phyloP scores from a whole-genome alignment of 176 grass and related monocot species.

The Alloteropsis semialata region DNA sequence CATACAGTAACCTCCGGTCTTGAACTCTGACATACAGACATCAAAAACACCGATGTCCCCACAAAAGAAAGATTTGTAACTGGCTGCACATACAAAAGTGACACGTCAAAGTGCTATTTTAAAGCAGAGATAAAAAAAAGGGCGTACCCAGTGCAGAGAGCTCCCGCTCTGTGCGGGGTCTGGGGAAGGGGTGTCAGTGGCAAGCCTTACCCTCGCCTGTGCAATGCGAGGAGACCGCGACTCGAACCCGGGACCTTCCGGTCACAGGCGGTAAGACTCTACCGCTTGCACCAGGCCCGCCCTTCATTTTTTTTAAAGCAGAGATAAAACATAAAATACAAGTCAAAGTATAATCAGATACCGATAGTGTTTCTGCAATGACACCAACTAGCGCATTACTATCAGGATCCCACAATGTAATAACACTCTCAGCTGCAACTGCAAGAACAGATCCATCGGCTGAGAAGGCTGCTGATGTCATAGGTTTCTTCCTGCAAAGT shows the following conservation, averaged over 20 bases:
- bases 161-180: no score
- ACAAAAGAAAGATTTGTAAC: constrained; percentile 71
- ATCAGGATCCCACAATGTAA: constrained; percentile 95
- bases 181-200: no score
- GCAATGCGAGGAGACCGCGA: no score
- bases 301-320: no score
- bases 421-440: constrained; percentile 72
- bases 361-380: constrained; percentile 84
- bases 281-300: no score
- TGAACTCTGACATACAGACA: constrained; percentile 63
- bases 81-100: constrained; percentile 51
- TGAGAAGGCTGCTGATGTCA: constrained; percentile 84
- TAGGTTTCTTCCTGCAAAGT: constrained; percentile 72
- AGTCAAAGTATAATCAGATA: constrained; percentile 37
- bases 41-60: constrained; percentile 65
- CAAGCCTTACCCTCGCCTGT: no score
- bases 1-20: constrained; percentile 76
- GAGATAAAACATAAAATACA: no score
- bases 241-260: no score
- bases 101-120: background rate
- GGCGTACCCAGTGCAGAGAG: no score
- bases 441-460: constrained; percentile 94
- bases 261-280: no score
- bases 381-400: constrained; percentile 77
- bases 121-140: constrained; percentile 1